These are phyloP conservation scores for Mucor saturninus DNA, from an alignment of 371 early-diverging fungal species.

Conservation along the genomic window DNA sequence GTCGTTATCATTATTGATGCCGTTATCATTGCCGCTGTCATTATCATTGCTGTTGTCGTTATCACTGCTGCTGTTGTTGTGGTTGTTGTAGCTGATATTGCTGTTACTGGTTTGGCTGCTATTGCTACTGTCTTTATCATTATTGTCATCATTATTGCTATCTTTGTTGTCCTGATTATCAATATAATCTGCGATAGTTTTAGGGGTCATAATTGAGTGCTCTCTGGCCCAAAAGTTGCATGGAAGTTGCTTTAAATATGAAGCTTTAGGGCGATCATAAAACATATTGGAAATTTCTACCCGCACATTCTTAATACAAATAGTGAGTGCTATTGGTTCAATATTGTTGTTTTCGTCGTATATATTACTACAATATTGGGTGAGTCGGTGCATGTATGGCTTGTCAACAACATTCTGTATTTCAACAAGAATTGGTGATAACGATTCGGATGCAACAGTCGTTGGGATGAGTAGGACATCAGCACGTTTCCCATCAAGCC, in stretches of 20 bases:
- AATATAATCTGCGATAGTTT: slow-evolving; percentile 10
- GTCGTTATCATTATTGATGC: slow-evolving; percentile 1
- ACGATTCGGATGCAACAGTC: neutral
- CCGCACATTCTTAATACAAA: too few species aligned
- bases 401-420: slow-evolving; percentile 4
- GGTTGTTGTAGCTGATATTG: neutral
- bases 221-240: too few species aligned
- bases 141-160: slow-evolving; percentile 3
- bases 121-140: slow-evolving; percentile 1
- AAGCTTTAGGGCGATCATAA: too few species aligned
- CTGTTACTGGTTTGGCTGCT: too few species aligned
- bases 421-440: neutral
- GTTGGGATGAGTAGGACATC: slow-evolving; percentile 3
- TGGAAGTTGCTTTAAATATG: too few species aligned
- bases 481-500: neutral
- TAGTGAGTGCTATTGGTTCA: too few species aligned
- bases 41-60: too few species aligned
- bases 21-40: too few species aligned
- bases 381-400: neutral
- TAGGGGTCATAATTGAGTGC: neutral
- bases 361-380: too few species aligned
- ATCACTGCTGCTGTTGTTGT: neutral
- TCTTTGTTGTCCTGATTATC: neutral
- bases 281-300: too few species aligned
- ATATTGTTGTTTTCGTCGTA: too few species aligned